Evolutionary conservation across 495 filamentous ascomycete species (phyloP), one percentile per base, ranked within the genome.

Genomic region (Aspergillus bridgeri): DNA sequence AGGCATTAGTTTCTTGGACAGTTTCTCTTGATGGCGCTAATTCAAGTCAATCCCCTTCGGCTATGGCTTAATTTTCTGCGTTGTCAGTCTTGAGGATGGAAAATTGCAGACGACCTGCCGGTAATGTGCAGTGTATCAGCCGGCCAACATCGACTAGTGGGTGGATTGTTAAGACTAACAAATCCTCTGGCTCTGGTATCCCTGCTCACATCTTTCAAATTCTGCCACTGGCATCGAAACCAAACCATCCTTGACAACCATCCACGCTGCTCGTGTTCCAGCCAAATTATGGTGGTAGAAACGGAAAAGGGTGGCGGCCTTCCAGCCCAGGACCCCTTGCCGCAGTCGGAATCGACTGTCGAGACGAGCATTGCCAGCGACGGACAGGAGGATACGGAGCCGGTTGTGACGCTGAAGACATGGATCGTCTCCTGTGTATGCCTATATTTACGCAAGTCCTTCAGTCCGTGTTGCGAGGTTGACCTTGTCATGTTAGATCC

Each of bases 341-440:
- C 19, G 8, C 22, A 47, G 45, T 47, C 45, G 21, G 45, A 47
- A 3, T 8, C 45, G 19, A 47, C 45, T 47, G 45, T 38, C 11
- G 33, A 38, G 33, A 47, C 19, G 21, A 47, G 45, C 6, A 47
- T 23, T 23, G 18, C 45, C 6, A 21, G 19, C 18, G 45, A 20
- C 6, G 19, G 45, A 47, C 45, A 7, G n/a, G 18, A 23, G 3
- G 33, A 38, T 38, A 6, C n/a, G 5, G 63, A 59, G 47, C 60
- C 60, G n/a, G 56, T 61, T 2, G 63, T 68, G 18, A 60, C 63
- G 23, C 45, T 65, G 3, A 68, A 61, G 33, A 68, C 65, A 48
- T 68, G 65, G 65, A 60, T 68, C 53, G 63, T 68, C 18, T 49
- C 60, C 45, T 51, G 27, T 46, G 63, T 68, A 63, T 19, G 58